Percentiles rank a stretch among this genome's conserved stretches.
These are phyloP conservation scores for Neocucurbitaria cava DNA, from an alignment of 2,329 filamentous ascomycete species.

Conservation along the genomic window DNA sequence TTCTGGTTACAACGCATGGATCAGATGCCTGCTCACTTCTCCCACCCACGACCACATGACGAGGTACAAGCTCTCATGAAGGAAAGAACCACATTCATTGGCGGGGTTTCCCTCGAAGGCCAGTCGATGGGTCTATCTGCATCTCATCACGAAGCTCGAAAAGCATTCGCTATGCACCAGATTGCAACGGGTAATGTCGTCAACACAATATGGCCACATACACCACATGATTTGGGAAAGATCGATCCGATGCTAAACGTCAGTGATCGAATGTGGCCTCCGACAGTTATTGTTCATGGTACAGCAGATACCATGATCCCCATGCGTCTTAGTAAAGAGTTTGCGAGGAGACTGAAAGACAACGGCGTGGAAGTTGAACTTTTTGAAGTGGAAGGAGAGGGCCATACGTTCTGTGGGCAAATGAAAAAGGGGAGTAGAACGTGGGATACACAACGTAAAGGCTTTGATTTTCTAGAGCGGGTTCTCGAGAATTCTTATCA, in stretches of 20 bases:
- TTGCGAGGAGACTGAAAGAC: slow-evolving; percentile 7
- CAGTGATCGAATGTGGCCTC: slow-evolving; percentile 10
- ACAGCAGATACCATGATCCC: slow-evolving; percentile 20
- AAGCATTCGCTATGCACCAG: slow-evolving; percentile 17
- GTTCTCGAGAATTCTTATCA: not conserved
- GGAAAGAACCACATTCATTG: slow-evolving; percentile 14
- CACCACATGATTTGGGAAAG: not conserved
- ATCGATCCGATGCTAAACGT: slow-evolving; percentile 18
- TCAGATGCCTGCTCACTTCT: slow-evolving; percentile 8
- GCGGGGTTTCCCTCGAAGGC: slow-evolving; percentile 24
- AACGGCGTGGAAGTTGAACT: slow-evolving; percentile 6
- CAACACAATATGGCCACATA: slow-evolving; percentile 11
- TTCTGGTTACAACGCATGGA: slow-evolving; percentile 16
- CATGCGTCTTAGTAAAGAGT: slow-evolving; percentile 12
- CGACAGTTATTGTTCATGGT: slow-evolving; percentile 23
- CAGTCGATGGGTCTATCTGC: slow-evolving; percentile 6
- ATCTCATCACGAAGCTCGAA: slow-evolving; percentile 5
- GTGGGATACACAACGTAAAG: slow-evolving; percentile 14
- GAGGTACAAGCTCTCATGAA: not conserved
- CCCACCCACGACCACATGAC: not conserved
- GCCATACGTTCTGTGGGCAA: slow-evolving; percentile 23
- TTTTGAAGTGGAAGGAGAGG: slow-evolving; percentile 14
- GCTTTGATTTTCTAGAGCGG: slow-evolving; percentile 17
- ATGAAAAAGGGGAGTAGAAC: slow-evolving; percentile 21
- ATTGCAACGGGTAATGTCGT: slow-evolving; percentile 17